Evolutionary conservation across 306 rosid species (phyloP), one percentile per base, ranked within the genome.

Genomic region (Crotalaria pallida): DNA sequence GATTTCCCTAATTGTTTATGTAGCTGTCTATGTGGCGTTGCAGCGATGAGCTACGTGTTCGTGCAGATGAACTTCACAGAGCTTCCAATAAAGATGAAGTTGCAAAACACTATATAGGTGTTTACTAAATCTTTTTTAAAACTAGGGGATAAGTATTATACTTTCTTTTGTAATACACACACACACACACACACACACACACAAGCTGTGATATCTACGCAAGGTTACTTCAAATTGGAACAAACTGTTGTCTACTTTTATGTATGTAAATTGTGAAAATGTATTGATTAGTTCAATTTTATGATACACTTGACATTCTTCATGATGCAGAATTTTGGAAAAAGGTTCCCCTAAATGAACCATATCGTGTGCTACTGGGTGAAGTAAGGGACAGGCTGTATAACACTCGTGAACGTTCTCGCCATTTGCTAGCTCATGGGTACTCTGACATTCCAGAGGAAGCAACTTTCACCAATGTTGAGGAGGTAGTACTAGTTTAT

Each of bases 21-120:
- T 83, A 95, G 99, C 78, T 95, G 74, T 95, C 99, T 65, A 95
- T 95, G 99, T 95, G 99, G 99, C 99, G 99, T 36, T 91, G 99
- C 88, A 95, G 77, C 13, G 96, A 83, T 71, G 99, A 95, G 86
- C 92, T 95, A 50, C 97, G 96, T 34, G 88, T 67, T 71, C 84
- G 83, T 22, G 96, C 99, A 1, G 97, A 89, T 5, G 79, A 82
- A 62, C 81, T 95, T 70, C 93, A 91, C 77, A 76, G 64, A 33
- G 79, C 92, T 58, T 69, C 91, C 18, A 91, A 83, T 74, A 89
- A 87, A 88, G 95, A 91, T 83, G 91, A 88, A 61, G 96, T 89
- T 83, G 96, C 96, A 53, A 95, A 95, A 71, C 99, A 95, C 83
- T 95, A 91, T 38, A 95, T 95, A 72, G 99, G 99, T 95, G 67